Base-by-base conservation (phyloP, 805 yeast species). In the Candida vaughaniae region DNA sequence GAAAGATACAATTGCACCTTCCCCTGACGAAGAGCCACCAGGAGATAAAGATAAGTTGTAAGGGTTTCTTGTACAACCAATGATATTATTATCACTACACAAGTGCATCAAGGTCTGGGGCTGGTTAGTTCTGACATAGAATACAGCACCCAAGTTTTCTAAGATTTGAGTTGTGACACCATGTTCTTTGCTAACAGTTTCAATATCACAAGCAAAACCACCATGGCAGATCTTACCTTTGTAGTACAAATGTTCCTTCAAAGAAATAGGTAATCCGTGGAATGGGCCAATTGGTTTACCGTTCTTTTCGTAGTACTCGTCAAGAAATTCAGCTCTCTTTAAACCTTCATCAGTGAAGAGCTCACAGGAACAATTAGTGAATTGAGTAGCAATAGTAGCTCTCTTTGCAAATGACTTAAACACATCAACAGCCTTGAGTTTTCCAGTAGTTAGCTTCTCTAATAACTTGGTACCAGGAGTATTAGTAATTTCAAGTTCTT, bases 201-300 rank as follows among this genome's bases (percentile, higher is more conserved):
- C 58, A 25, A 68, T 43, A 44, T 39, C 39, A 1, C 67, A 54
- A 7, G 66, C 74, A 45, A 56, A 66, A n/a, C 66, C 58, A 16
- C 59, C 72, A 44, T 66, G 71, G 12, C 71, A 65, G 42, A 58
- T 47, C 35, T 52, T 64, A 22, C 55, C 62, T 35, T 47, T 55
- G 47, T 52, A 65, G 43, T 48, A 43, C 50, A 61, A 56, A 37
- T 70, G 75, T 44, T 72, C 81, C 44, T 80, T 80, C 39, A 80
- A 61, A 1, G 83, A 76, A 17, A 80, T 59, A 3, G 87, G 87
- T 22, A 81, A 58, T 1, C 87, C 87, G 48, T 80, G 86, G 33
- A 81, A 65, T 1, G 84, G 80, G 16, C 86, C 86, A 25, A 75
- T 53, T 2, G 71, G 56, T 43, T 72, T 66, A 14, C 80, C 82